Evolutionary conservation across 345 rosid genomes (phyloP).

Genomic region (Conringia planisiliqua): DNA sequence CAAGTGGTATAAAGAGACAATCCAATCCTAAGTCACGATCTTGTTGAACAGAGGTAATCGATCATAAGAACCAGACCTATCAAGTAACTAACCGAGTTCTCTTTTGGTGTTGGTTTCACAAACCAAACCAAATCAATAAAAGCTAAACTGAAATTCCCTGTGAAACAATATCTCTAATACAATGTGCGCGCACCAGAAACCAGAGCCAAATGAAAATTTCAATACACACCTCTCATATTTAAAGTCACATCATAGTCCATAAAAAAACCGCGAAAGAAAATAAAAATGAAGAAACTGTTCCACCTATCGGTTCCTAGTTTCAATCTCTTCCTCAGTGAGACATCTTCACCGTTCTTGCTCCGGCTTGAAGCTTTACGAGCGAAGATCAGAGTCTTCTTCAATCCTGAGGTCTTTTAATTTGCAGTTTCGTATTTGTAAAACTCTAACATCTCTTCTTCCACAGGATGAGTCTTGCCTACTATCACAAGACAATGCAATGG

Average conservation of each 20-base stretch:
- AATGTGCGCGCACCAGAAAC: not conserved
- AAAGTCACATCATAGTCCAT: not conserved
- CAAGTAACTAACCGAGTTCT: not conserved
- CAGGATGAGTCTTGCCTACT: slow-evolving; percentile 70
- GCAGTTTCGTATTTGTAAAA: slow-evolving; percentile 46
- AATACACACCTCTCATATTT: not conserved
- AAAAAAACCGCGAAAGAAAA: not conserved
- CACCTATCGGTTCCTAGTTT: not conserved
- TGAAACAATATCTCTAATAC: not conserved
- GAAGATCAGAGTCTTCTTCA: not conserved
- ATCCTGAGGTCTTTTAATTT: not conserved
- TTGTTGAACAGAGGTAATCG: not conserved
- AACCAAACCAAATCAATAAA: not conserved
- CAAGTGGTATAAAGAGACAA: not conserved
- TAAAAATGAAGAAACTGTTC: not conserved
- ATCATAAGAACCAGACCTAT: not conserved
- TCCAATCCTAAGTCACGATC: too few species aligned
- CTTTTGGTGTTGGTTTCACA: not conserved
- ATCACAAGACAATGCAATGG: slow-evolving; percentile 88
- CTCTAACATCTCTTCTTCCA: slow-evolving; percentile 88
- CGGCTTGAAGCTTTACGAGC: not conserved
- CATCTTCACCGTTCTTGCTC: not conserved
- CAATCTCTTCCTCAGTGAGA: not conserved
- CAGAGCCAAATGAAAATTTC: not conserved
- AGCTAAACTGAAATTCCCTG: not conserved